phyloP scores from a whole-genome alignment of 78 protist species.

The Chrysochromulina tobinii region DNA sequence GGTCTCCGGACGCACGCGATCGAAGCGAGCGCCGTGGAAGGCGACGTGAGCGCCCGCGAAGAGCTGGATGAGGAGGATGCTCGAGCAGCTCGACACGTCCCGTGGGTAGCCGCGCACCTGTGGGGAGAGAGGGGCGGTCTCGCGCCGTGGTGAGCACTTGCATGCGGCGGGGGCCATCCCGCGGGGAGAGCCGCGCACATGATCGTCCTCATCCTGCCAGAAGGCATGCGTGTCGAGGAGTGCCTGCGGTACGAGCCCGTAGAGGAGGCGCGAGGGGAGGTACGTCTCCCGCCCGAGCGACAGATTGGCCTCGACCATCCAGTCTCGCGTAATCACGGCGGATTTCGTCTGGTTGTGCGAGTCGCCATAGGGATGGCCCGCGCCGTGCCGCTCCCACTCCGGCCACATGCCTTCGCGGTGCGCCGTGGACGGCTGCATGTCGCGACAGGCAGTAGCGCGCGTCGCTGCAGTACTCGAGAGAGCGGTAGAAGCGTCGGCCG shows the following conservation, averaged over 20 bases:
- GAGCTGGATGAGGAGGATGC: background rate
- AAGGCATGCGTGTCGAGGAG: background rate
- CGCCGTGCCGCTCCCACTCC: background rate
- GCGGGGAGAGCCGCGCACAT: slow-evolving; percentile 29
- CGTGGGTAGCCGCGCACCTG: background rate
- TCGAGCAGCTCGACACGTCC: background rate
- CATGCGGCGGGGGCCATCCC: background rate
- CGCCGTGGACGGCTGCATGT: background rate
- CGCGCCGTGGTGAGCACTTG: background rate
- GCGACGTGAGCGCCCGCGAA: background rate
- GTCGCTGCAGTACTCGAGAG: slow-evolving; percentile 45
- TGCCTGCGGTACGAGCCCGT: background rate
- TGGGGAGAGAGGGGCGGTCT: background rate
- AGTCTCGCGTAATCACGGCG: background rate
- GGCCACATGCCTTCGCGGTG: background rate
- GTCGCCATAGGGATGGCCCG: background rate
- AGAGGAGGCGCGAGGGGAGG: background rate
- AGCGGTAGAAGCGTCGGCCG: slow-evolving; percentile 62
- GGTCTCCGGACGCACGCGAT: background rate
- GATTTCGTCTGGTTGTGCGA: background rate
- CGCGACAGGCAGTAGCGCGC: slow-evolving; percentile 20
- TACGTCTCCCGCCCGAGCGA: background rate
- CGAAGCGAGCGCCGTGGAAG: background rate
- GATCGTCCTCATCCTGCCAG: slow-evolving; percentile 22
- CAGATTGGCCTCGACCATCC: background rate